Percentiles rank a stretch among this genome's conserved stretches.
phyloP scores from a whole-genome alignment of 1,284 basidiomycete genomes.

The Pseudozyma hubeiensis region DNA sequence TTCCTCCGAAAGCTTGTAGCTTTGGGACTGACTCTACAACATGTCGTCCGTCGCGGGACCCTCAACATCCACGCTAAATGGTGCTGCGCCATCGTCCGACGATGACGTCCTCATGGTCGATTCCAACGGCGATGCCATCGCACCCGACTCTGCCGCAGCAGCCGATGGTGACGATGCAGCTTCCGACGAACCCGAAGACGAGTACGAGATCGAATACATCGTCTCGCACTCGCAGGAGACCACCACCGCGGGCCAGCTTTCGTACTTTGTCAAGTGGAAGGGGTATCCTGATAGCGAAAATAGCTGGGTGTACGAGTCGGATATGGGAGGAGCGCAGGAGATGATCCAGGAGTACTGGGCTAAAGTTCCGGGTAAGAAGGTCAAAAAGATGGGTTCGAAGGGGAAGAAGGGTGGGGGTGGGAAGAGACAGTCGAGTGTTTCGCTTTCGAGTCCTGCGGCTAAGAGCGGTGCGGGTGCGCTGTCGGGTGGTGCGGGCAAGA shows the following conservation, averaged over 20 bases:
- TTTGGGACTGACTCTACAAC: too few relatives aligned
- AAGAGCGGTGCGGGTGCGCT: not conserved
- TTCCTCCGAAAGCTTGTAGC: too few relatives aligned
- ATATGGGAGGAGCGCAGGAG: slow-evolving; percentile 52
- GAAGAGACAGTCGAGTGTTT: slow-evolving; percentile 13
- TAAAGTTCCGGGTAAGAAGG: slow-evolving; percentile 11
- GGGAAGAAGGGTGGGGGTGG: slow-evolving; percentile 26
- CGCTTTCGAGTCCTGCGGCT: not conserved
- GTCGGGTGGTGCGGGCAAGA: not conserved
- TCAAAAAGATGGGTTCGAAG: slow-evolving; percentile 35
- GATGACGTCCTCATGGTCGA: slow-evolving; percentile 36
- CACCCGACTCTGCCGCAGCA: slow-evolving; percentile 1
- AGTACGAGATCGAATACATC: slow-evolving; percentile 58
- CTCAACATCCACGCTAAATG: not conserved
- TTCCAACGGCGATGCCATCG: slow-evolving; percentile 8
- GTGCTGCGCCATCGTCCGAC: slow-evolving; percentile 10
- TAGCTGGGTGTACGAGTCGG: slow-evolving; percentile 53
- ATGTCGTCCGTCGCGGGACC: slow-evolving; percentile 21
- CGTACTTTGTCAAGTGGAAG: slow-evolving; percentile 61
- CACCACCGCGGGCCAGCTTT: slow-evolving; percentile 32
- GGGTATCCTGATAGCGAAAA: slow-evolving; percentile 52
- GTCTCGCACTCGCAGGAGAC: slow-evolving; percentile 34
- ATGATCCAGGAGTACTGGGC: slow-evolving; percentile 50
- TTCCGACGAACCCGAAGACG: slow-evolving; percentile 35
- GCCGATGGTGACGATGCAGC: slow-evolving; percentile 4